Evolutionary conservation across 495 filamentous ascomycete species (phyloP), one percentile per base, ranked within the genome.

Genomic region (Copromyces sp.): DNA sequence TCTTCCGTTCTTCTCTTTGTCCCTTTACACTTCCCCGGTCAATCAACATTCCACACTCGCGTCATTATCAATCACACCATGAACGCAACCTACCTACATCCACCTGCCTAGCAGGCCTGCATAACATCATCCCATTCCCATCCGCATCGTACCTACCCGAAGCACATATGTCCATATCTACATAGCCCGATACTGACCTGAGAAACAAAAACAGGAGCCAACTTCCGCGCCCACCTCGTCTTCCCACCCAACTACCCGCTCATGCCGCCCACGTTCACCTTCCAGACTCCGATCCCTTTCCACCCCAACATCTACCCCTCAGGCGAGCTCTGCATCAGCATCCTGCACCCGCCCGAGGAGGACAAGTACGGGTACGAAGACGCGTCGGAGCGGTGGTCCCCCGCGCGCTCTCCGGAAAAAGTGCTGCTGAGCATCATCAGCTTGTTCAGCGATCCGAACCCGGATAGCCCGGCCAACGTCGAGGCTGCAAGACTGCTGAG

Each of bases 341-440:
- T 99, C 83, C 86, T 99, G 32, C 96, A 99, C 82, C 93, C 94
- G 1, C 96, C 96, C 2, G 94, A 94, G 83, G 94, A 98, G 78
- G 95, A 99, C 79, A 92, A 94, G 77, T 97, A 93, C 82, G 95
- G 95, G 35, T 99, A 99, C 81, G 96, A 98, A 80, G 87, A 87
- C 14, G 94, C 93, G n/a, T 85, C 89, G 39, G 95, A 99, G 85
- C 89, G 95, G 68, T 99, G 95, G 95, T 93, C 89, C 32, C 95
- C 95, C n/a, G 95, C 98, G 2, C 95, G 98, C 81, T 95, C 92
- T 2, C 96, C 97, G 65, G 96, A 98, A 83, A 95, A 93, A 4
- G 98, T 99, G 71, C 84, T 99, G 16, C 80, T 99, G 9, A 94
- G 91, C 71, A 93, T 97, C 16, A 96, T 99, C 78, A 95, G 92